Evolutionary conservation across 352 stramenopile genomes (phyloP).

Genomic region (Pythium rishiriense): DNA sequence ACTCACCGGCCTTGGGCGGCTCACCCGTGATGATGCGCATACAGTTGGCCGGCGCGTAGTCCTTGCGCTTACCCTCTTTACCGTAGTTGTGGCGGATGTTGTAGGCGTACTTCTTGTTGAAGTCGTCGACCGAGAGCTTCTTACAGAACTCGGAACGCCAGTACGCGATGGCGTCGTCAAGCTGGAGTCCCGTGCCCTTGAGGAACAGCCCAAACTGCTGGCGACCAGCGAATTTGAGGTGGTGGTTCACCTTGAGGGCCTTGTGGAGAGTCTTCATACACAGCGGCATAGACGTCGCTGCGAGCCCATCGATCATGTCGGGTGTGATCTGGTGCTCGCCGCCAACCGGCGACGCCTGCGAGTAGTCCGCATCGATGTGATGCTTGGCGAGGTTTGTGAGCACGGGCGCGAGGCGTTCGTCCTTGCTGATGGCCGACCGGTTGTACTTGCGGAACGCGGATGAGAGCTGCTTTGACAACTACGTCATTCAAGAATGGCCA

Average conservation of each 20-base stretch:
- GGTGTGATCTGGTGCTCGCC: conserved; percentile 80
- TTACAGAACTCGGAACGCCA: conserved; percentile 94
- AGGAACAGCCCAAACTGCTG: conserved; percentile 99
- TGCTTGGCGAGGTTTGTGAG: conserved; percentile 96
- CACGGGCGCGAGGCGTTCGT: conserved; percentile 92
- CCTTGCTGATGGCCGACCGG: conserved; percentile 88
- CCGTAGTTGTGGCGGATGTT: conserved; percentile 99
- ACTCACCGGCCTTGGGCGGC: conserved; percentile 91
- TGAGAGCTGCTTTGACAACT: conserved; percentile 91
- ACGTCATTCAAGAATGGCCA: neutral
- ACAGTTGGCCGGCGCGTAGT: conserved; percentile 96
- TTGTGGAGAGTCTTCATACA: conserved; percentile 97
- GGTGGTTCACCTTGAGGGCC: conserved; percentile 93
- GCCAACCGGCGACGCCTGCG: conserved; percentile 35
- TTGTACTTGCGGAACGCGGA: conserved; percentile 88
- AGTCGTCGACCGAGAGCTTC: conserved; percentile 96
- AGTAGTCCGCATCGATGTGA: conserved; percentile 93
- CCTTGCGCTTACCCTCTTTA: conserved; percentile 98
- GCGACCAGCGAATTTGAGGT: conserved; percentile 96
- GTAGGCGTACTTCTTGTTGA: conserved; percentile 99
- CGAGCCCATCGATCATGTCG: conserved; percentile 91
- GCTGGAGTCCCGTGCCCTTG: conserved; percentile 95
- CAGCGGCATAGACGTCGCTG: conserved; percentile 93
- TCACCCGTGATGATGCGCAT: conserved; percentile 98
- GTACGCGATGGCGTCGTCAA: conserved; percentile 97